phyloP scores from a whole-genome alignment of 2,329 filamentous ascomycete genomes.

The Trematosphaeria pertusa region DNA sequence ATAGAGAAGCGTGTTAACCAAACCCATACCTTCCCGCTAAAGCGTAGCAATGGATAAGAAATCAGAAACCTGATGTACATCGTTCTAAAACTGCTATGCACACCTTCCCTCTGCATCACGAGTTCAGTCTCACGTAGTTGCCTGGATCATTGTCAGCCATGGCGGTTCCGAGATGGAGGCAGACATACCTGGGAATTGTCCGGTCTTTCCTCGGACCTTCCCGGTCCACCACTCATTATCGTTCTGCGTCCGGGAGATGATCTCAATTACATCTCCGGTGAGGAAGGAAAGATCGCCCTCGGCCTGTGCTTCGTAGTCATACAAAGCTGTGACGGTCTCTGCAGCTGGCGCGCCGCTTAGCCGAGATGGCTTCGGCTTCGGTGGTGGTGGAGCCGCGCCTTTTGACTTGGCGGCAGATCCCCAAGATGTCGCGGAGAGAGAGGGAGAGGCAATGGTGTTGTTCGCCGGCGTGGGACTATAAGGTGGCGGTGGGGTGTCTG shows the following conservation, averaged over 20 bases:
- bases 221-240: slow-evolving; percentile 98
- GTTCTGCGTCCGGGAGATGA: slow-evolving; percentile 81
- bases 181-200: slow-evolving; percentile 89
- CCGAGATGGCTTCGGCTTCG: slow-evolving; percentile 71
- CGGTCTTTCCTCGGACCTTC: slow-evolving; percentile 76
- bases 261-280: slow-evolving; percentile 88
- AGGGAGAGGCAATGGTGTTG: slow-evolving; percentile 31
- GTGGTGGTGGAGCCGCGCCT: slow-evolving; percentile 57
- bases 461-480: slow-evolving; percentile 45
- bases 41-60: slow-evolving; percentile 8
- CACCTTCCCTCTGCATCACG: slow-evolving; percentile 13
- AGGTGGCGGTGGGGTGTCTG: slow-evolving; percentile 49
- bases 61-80: slow-evolving; percentile 2
- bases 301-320: slow-evolving; percentile 95
- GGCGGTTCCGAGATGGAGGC: too few relatives aligned
- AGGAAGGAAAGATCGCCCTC: slow-evolving; percentile 92
- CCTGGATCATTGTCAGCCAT: slow-evolving; percentile 44
- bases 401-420: slow-evolving; percentile 56
- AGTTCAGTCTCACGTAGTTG: slow-evolving; percentile 53
- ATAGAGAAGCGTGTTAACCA: too few relatives aligned
- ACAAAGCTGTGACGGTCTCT: slow-evolving; percentile 88
- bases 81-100: neutral
- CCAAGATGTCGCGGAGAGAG: slow-evolving; percentile 48
- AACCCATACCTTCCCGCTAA: slow-evolving; percentile 5
- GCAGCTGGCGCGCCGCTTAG: slow-evolving; percentile 69